Base-by-base conservation (phyloP, 2,329 filamentous ascomycete genomes). In the Elsinoe australis region DNA sequence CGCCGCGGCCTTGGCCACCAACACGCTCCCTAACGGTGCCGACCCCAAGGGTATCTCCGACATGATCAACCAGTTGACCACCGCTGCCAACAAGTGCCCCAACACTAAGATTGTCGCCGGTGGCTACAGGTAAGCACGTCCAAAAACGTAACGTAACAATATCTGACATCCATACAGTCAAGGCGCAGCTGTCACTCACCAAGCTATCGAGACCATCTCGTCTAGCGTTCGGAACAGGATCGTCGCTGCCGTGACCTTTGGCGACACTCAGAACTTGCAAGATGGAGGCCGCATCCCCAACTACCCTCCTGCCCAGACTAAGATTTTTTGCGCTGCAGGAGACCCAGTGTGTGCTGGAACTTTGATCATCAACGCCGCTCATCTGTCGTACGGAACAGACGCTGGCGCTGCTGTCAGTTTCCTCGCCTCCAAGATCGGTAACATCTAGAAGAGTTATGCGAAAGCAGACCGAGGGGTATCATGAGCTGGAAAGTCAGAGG, bases 121-220 rank as follows among this genome's bases (percentile, higher is more conserved):
- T n/a, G 59, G 59, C 6, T 61, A 61, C 49, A 49, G 47, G 45
- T 48, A 26, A 9, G 45, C n/a, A n/a, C n/a, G n/a, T n/a, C n/a
- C n/a, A n/a, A n/a, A n/a, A n/a, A n/a, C n/a, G n/a, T n/a, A n/a
- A n/a, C n/a, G n/a, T n/a, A n/a, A n/a, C n/a, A n/a, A n/a, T n/a
- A n/a, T n/a, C 45, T 48, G 19, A 48, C 22, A 5, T n/a, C 21
- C 15, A 5, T 22, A 26, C 33, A 48, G 45, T 35, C 67, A 69
- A 59, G 65, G 67, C 22, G 59, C 64, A 2, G 66, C 66, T 9
- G 55, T 68, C 24, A 66, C 66, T 21, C 62, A 63, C 2, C 59
- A 56, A 8, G 58, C 65, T 0, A 58, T 69, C 38, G 52, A 58
- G 17, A 55, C 57, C 9, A 56, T 65, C 5, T 53, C 53, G 8